phyloP scores from a whole-genome alignment of 495 filamentous ascomycete species.

The Eremomyces bilateralis region DNA sequence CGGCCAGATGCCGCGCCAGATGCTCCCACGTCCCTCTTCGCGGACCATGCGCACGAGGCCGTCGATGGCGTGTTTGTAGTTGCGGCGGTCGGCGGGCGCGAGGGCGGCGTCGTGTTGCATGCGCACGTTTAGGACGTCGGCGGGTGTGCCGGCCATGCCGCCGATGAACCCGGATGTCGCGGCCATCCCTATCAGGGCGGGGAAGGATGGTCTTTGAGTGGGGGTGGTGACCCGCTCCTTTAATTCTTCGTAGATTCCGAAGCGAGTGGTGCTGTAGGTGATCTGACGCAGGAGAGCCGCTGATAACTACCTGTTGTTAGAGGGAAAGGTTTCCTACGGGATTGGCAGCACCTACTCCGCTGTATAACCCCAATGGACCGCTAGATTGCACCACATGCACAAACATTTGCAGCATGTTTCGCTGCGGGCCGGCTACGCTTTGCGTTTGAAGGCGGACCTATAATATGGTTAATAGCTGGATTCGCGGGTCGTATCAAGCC shows the following conservation, averaged over 20 bases:
- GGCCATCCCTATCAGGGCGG: conserved; percentile 58
- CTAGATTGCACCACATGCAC: conserved; percentile 44
- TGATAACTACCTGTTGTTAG: conserved; percentile 36
- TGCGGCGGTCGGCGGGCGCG: conserved; percentile 46
- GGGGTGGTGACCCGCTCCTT: conserved; percentile 43
- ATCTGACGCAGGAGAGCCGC: conserved; percentile 75
- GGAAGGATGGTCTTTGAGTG: conserved; percentile 32
- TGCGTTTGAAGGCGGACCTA: conserved; percentile 76
- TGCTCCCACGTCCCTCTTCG: conserved; percentile 45
- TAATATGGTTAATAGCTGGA: no score
- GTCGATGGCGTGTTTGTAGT: conserved; percentile 77
- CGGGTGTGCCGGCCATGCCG: conserved; percentile 77
- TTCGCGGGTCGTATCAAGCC: no score
- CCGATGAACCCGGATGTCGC: conserved; percentile 70
- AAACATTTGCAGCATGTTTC: conserved; percentile 63
- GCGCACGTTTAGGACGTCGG: conserved; percentile 90
- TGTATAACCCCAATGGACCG: conserved; percentile 60
- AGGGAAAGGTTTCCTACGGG: conserved; percentile 2
- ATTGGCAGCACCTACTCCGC: conserved; percentile 32
- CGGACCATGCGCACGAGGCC: conserved; percentile 66
- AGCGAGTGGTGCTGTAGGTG: conserved; percentile 81
- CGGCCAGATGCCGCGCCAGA: conserved; percentile 82
- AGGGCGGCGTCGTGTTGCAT: conserved; percentile 93
- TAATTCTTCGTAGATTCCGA: conserved; percentile 85
- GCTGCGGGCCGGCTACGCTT: conserved; percentile 16